Evolutionary conservation across 106 monocot species (phyloP).

Genomic region (Dactylorhiza incarnata): DNA sequence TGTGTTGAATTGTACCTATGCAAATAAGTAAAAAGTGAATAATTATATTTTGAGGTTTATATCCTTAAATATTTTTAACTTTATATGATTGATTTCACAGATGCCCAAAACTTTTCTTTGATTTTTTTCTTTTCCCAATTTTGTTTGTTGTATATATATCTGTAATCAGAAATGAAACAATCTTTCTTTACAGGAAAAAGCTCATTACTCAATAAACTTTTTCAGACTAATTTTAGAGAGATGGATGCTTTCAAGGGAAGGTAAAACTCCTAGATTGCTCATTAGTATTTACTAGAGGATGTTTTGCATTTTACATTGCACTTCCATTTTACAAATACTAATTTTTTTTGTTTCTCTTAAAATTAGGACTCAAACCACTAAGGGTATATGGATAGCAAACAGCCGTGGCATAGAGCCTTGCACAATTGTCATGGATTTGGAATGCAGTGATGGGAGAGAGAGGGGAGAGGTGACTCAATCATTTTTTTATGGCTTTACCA

Average conservation of each 20-base stretch:
- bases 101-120: no score
- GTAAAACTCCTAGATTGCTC: conserved; percentile 19
- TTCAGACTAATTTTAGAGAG: conserved; percentile 76
- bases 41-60: no score
- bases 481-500: neutral
- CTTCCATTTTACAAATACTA: neutral
- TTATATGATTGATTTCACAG: no score
- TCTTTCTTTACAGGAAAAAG: conserved; percentile 64
- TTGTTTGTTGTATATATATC: no score
- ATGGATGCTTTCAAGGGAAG: conserved; percentile 91
- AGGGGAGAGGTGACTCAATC: conserved; percentile 71
- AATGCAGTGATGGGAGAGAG: conserved; percentile 86
- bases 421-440: conserved; percentile 73
- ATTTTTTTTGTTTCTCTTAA: conserved; percentile 1
- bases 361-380: conserved; percentile 72
- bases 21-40: no score
- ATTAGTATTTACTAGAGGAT: neutral
- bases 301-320: neutral
- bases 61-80: no score
- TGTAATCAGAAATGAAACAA: no score
- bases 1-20: no score
- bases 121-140: no score
- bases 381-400: conserved; percentile 81
- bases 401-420: conserved; percentile 65
- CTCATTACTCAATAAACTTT: conserved; percentile 77